A percentile compares a stretch with the other conserved stretches of the same genome.
Conservation (phyloP, 2,329 filamentous ascomycete genomes). For the Ophiocordyceps sinensis region DNA sequence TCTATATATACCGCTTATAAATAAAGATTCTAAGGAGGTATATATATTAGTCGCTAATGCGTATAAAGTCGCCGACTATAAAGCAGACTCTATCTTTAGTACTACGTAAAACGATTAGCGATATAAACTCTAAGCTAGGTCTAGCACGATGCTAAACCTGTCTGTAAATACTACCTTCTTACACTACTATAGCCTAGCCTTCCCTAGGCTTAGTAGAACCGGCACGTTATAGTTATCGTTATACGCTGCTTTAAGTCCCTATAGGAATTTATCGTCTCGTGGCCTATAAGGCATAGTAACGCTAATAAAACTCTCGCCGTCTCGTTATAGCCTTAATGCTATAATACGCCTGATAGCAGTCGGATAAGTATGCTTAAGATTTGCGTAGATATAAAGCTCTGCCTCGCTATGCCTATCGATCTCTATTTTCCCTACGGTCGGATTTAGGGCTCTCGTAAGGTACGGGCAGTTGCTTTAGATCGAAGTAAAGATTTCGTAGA, state of each 20-base stretch:
- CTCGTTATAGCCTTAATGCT: neutral
- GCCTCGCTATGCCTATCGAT: neutral
- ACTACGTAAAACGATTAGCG: too few species aligned
- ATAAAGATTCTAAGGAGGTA: neutral
- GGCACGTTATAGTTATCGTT: neutral
- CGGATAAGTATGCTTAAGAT: neutral
- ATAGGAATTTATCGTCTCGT: neutral
- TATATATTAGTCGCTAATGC: neutral
- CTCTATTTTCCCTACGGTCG: neutral
- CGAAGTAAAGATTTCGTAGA: neutral
- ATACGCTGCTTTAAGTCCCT: neutral
- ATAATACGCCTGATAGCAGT: neutral
- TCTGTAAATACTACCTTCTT: neutral
- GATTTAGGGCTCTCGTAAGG: neutral
- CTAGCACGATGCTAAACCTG: neutral
- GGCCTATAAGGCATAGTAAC: neutral
- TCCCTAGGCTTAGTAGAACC: neutral
- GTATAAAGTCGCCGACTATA: neutral
- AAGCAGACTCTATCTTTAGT: too few species aligned
- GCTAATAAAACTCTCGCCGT: neutral
- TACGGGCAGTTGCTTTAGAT: neutral
- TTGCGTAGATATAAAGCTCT: neutral
- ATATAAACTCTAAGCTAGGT: neutral
- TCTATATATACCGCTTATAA: neutral
- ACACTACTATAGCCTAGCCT: neutral